Conservation (phyloP, 495 filamentous ascomycete species). For the Corynascus novoguineensis region DNA sequence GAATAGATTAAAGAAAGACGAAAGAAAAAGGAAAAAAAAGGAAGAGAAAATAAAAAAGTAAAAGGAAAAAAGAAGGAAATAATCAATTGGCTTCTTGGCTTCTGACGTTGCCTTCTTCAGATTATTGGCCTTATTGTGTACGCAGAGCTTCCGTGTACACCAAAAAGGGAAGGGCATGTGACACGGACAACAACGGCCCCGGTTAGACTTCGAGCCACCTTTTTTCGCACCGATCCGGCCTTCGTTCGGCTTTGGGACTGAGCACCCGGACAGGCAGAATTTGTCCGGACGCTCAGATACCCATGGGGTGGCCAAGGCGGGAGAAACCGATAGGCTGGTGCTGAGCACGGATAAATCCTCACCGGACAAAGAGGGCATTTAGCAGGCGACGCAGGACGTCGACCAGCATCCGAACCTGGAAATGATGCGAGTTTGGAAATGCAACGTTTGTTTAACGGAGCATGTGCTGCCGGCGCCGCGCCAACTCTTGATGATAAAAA, state of each 20-base stretch:
- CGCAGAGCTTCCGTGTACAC: too few relatives aligned
- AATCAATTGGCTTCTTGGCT: too few relatives aligned
- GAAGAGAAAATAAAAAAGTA: too few relatives aligned
- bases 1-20: too few relatives aligned
- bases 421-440: constrained; percentile 10
- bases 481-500: background rate
- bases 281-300: constrained; percentile 6
- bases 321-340: constrained; percentile 16
- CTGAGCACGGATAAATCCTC: constrained; percentile 15
- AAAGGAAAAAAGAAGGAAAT: too few relatives aligned
- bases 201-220: too few relatives aligned
- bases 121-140: too few relatives aligned
- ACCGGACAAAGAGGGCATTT: background rate
- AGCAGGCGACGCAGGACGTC: background rate
- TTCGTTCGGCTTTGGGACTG: constrained; percentile 6
- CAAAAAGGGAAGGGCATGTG: too few relatives aligned
- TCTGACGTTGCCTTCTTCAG: too few relatives aligned
- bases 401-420: background rate
- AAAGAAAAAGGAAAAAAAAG: too few relatives aligned
- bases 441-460: constrained; percentile 13
- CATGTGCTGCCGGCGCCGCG: background rate
- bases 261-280: constrained; percentile 17
- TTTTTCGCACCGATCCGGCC: background rate
- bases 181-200: too few relatives aligned
- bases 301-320: constrained; percentile 17